phyloP scores from a whole-genome alignment of 2,329 filamentous ascomycete genomes.

The Exserohilum rostratum region DNA sequence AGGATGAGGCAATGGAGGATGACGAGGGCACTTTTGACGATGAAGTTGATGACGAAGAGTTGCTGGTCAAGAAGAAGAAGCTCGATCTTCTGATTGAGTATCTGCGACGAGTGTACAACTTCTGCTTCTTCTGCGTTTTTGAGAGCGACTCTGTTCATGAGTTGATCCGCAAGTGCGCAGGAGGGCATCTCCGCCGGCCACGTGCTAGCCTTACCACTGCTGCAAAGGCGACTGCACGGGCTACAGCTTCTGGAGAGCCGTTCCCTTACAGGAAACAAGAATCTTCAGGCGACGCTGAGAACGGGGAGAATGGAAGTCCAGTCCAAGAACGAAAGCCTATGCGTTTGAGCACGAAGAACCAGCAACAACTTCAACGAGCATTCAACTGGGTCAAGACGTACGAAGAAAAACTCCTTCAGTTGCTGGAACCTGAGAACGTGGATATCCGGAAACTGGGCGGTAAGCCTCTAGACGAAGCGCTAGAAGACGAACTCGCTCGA shows the following conservation, averaged over 20 bases:
- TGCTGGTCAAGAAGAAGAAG: slow-evolving; percentile 93
- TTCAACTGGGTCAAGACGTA: slow-evolving; percentile 99
- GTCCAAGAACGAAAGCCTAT: slow-evolving; percentile 74
- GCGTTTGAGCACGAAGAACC: slow-evolving; percentile 73
- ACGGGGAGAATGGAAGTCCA: slow-evolving; percentile 64
- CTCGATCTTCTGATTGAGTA: slow-evolving; percentile 96
- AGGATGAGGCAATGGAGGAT: slow-evolving; percentile 66
- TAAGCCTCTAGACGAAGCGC: slow-evolving; percentile 80
- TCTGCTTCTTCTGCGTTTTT: slow-evolving; percentile 99
- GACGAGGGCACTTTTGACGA: slow-evolving; percentile 72
- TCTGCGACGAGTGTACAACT: slow-evolving; percentile 93
- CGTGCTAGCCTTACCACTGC: slow-evolving; percentile 81
- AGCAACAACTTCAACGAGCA: slow-evolving; percentile 90
- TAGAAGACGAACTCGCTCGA: slow-evolving; percentile 84
- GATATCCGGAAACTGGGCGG: slow-evolving; percentile 92
- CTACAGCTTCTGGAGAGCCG: slow-evolving; percentile 79
- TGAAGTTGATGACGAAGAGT: slow-evolving; percentile 87
- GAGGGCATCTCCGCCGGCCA: slow-evolving; percentile 93
- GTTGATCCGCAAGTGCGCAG: slow-evolving; percentile 91
- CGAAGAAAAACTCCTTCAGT: slow-evolving; percentile 92
- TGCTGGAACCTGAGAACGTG: slow-evolving; percentile 85
- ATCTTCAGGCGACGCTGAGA: slow-evolving; percentile 67
- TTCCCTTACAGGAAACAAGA: slow-evolving; percentile 84
- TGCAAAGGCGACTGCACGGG: slow-evolving; percentile 82
- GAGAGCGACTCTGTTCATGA: slow-evolving; percentile 98